Percentiles rank a stretch among this genome's conserved stretches.
Conservation (phyloP, 2,329 filamentous ascomycete species). For the Fusarium sororula region DNA sequence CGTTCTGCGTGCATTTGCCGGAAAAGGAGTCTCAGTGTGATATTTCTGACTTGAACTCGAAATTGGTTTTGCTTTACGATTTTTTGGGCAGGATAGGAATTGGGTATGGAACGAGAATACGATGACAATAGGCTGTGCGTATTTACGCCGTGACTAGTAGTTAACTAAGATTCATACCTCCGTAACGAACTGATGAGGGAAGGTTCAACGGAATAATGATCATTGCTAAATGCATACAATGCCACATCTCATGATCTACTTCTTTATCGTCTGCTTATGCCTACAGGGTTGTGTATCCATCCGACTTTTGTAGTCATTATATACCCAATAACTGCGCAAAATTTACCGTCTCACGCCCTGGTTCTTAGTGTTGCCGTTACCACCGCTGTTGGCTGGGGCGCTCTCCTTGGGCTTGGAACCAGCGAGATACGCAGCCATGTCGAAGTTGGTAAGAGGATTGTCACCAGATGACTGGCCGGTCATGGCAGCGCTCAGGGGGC, state of each 20-base stretch:
- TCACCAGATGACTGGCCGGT: constrained; percentile 45
- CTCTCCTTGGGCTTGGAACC: constrained; percentile 60
- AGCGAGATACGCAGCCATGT: constrained; percentile 71
- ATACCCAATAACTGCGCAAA: neutral
- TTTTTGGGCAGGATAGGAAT: neutral
- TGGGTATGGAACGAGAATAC: constrained; percentile 2
- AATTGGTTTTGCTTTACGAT: constrained; percentile 12
- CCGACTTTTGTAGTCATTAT: neutral
- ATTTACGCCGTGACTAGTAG: neutral
- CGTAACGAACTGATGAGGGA: neutral
- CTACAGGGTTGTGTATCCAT: neutral
- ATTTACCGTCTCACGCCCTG: constrained; percentile 52
- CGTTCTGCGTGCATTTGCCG: neutral
- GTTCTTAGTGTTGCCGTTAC: constrained; percentile 46
- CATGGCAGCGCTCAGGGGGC: constrained; percentile 69
- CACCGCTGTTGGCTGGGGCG: constrained; percentile 30
- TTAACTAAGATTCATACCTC: neutral
- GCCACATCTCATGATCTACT: constrained; percentile 3
- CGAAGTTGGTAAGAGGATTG: constrained; percentile 64
- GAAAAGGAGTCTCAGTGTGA: neutral
- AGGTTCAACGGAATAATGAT: neutral
- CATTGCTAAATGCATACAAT: neutral
- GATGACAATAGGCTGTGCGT: neutral
- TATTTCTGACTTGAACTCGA: neutral
- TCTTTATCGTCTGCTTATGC: neutral